Conservation (phyloP, 2,329 filamentous ascomycete species). For the Akanthomyces uredinophilus region DNA sequence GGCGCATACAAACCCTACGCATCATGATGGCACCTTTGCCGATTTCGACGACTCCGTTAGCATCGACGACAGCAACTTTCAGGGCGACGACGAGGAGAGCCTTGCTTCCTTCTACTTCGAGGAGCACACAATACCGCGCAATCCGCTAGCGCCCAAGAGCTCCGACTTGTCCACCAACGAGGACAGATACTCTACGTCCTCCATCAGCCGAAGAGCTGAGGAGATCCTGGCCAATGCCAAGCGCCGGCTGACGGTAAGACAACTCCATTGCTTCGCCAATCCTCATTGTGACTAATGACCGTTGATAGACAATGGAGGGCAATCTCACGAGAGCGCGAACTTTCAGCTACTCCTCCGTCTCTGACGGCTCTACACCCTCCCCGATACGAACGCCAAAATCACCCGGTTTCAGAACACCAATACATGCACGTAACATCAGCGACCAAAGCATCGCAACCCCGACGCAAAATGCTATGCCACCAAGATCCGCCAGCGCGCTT, state of each 20-base stretch:
- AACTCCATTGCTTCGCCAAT: background rate
- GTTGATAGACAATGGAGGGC: constrained; percentile 78
- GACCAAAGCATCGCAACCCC: constrained; percentile 23
- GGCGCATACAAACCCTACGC: constrained; percentile 52
- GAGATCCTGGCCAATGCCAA: constrained; percentile 92
- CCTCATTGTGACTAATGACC: background rate
- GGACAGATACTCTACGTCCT: constrained; percentile 64
- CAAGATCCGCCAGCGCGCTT: constrained; percentile 60
- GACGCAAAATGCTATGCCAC: constrained; percentile 32
- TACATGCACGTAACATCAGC: constrained; percentile 28
- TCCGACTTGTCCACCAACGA: constrained; percentile 29
- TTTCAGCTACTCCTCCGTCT: constrained; percentile 41
- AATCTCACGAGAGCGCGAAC: constrained; percentile 77
- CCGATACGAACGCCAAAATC: constrained; percentile 37
- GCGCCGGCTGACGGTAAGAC: constrained; percentile 72
- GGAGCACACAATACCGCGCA: constrained; percentile 19
- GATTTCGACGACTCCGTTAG: constrained; percentile 60
- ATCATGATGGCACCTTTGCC: constrained; percentile 41
- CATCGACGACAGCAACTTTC: constrained; percentile 60
- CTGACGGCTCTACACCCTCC: constrained; percentile 49
- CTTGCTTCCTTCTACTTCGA: constrained; percentile 53
- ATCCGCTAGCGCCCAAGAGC: background rate
- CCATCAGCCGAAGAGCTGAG: constrained; percentile 78
- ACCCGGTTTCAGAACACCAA: constrained; percentile 17
- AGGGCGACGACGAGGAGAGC: constrained; percentile 64